Conservation (phyloP, 2,329 filamentous ascomycete genomes). For the Penicillium sclerotiorum region DNA sequence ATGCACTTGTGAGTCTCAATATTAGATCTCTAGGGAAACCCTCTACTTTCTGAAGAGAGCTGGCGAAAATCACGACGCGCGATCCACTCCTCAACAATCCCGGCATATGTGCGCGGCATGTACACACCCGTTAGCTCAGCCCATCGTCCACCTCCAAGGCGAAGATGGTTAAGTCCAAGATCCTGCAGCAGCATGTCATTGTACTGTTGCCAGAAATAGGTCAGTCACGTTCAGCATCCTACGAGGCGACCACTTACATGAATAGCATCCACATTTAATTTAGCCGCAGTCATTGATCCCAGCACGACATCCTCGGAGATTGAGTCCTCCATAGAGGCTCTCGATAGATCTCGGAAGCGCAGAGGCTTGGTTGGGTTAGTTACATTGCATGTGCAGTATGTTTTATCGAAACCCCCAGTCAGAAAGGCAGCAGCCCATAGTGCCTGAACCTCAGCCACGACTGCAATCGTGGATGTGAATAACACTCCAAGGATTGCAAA, state of each 20-base stretch:
- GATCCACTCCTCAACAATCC: slow-evolving; percentile 32
- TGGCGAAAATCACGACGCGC: too few relatives aligned
- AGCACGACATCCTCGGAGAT: slow-evolving; percentile 27
- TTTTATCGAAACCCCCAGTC: slow-evolving; percentile 23
- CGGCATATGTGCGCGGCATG: slow-evolving; percentile 24
- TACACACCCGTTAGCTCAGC: slow-evolving; percentile 27
- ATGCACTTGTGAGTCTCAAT: too few relatives aligned
- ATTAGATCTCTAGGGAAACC: too few relatives aligned
- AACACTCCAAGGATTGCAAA: slow-evolving; percentile 23
- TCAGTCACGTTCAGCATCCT: neutral
- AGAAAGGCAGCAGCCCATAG: slow-evolving; percentile 29
- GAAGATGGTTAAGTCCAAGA: slow-evolving; percentile 27
- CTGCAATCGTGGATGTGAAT: slow-evolving; percentile 21
- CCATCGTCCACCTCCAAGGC: slow-evolving; percentile 21
- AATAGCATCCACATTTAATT: slow-evolving; percentile 25
- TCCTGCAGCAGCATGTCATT: slow-evolving; percentile 30
- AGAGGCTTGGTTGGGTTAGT: too few relatives aligned
- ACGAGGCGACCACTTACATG: slow-evolving; percentile 11
- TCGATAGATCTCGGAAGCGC: slow-evolving; percentile 4
- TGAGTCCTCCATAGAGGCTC: slow-evolving; percentile 8
- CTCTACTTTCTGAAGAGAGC: too few relatives aligned
- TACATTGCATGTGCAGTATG: too few relatives aligned
- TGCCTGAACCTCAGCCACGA: slow-evolving; percentile 29
- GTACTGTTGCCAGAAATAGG: slow-evolving; percentile 11
- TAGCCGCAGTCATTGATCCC: slow-evolving; percentile 21